A percentile compares a stretch with the other conserved stretches of the same genome.
Conservation (phyloP, 2,329 filamentous ascomycete species). For the Myriangium duriaei region DNA sequence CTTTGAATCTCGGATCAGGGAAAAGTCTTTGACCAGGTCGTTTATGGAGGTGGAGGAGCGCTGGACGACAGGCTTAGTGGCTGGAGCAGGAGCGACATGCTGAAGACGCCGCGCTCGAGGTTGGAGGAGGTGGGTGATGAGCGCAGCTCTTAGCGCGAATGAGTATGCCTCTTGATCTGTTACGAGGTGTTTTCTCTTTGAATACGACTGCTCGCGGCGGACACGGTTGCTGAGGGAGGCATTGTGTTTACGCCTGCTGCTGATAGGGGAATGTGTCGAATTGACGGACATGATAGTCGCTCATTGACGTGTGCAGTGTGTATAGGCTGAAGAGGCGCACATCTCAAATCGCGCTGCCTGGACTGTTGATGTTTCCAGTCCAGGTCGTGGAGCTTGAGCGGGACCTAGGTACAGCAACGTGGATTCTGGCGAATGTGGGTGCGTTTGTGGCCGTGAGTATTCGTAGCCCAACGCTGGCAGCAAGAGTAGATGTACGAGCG, state of each 20-base stretch:
- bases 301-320: not conserved
- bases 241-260: slow-evolving; percentile 30
- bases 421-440: too few species aligned
- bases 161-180: slow-evolving; percentile 70
- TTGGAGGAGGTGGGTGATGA: slow-evolving; percentile 84
- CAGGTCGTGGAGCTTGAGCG: too few species aligned
- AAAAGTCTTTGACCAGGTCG: slow-evolving; percentile 82
- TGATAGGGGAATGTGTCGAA: slow-evolving; percentile 21
- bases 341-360: slow-evolving; percentile 7
- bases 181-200: slow-evolving; percentile 26
- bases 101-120: slow-evolving; percentile 82
- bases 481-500: too few species aligned
- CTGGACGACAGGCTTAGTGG: slow-evolving; percentile 45
- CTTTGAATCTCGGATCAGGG: slow-evolving; percentile 52
- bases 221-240: slow-evolving; percentile 28
- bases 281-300: slow-evolving; percentile 18
- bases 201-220: slow-evolving; percentile 27
- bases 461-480: too few species aligned
- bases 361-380: too few species aligned
- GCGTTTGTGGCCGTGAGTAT: too few species aligned
- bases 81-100: slow-evolving; percentile 51
- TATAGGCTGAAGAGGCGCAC: not conserved
- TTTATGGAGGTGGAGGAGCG: slow-evolving; percentile 61
- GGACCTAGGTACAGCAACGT: too few species aligned
- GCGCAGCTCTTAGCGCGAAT: slow-evolving; percentile 81